phyloP scores from a whole-genome alignment of 2,329 filamentous ascomycete genomes.

The Leptodontidium sp. region DNA sequence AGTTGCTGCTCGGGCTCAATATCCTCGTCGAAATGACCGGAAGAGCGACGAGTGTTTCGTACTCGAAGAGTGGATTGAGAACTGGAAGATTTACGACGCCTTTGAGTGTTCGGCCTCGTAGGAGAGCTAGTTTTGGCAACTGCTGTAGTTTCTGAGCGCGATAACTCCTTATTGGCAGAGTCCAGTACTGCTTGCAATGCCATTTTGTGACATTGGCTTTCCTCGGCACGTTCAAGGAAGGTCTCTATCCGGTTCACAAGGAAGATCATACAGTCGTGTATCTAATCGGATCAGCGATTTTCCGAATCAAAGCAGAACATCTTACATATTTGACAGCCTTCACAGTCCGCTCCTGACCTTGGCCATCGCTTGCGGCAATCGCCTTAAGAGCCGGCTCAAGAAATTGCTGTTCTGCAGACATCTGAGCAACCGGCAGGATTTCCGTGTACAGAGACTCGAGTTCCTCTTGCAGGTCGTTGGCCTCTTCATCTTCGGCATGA shows the following conservation, averaged over 20 bases:
- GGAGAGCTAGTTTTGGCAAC: conserved; percentile 28
- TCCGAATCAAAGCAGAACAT: conserved; percentile 10
- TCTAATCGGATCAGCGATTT: conserved; percentile 48
- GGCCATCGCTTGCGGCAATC: conserved; percentile 53
- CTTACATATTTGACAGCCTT: conserved; percentile 61
- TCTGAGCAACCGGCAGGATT: conserved; percentile 73
- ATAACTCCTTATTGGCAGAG: conserved; percentile 55
- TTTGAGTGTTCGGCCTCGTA: conserved; percentile 33
- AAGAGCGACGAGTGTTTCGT: conserved; percentile 42
- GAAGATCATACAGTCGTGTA: conserved; percentile 60
- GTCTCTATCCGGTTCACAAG: conserved; percentile 57
- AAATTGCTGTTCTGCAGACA: conserved; percentile 74
- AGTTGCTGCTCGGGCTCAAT: conserved; percentile 51
- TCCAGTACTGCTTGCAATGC: conserved; percentile 51
- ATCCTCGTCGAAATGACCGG: conserved; percentile 50
- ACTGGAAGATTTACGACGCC: conserved; percentile 33
- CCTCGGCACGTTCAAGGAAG: conserved; percentile 53
- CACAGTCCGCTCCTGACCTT: conserved; percentile 54
- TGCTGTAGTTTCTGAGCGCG: conserved; percentile 18
- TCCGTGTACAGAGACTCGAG: conserved; percentile 75
- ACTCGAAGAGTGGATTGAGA: conserved; percentile 41
- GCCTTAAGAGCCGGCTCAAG: conserved; percentile 65
- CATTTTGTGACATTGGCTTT: conserved; percentile 56
- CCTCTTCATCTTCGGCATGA: conserved; percentile 48
- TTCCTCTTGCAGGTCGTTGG: conserved; percentile 65